Conservation (phyloP, 352 stramenopile species). For the Globisporangium uncinulatum region DNA sequence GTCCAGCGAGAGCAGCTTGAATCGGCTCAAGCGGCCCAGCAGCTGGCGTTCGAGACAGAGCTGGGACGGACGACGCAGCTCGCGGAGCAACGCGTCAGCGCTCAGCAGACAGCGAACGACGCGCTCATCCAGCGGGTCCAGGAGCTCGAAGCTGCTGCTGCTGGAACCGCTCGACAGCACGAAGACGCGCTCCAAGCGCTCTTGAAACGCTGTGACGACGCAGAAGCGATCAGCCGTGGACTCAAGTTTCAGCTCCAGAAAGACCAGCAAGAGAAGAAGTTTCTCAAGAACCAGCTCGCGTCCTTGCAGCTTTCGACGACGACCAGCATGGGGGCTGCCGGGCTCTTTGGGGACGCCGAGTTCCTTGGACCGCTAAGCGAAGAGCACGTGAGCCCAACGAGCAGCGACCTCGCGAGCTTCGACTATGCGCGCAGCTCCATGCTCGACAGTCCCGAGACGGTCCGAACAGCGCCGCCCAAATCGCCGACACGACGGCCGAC, state of each 20-base stretch:
- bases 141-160: conserved; percentile 27
- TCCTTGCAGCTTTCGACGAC: conserved; percentile 20
- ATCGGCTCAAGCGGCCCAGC: conserved; percentile 22
- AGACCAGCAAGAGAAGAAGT: conserved; percentile 74
- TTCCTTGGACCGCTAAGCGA: conserved; percentile 3
- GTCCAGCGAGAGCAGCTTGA: conserved; percentile 15
- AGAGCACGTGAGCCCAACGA: conserved; percentile 23
- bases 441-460: conserved; percentile 14
- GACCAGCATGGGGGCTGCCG: not conserved
- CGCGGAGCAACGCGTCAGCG: conserved; percentile 16
- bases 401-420: conserved; percentile 64
- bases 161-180: conserved; percentile 20
- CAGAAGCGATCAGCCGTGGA: conserved; percentile 58
- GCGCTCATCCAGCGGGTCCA: conserved; percentile 17
- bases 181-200: conserved; percentile 44
- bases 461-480: not conserved
- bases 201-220: conserved; percentile 51
- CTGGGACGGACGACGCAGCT: conserved; percentile 18
- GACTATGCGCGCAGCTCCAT: conserved; percentile 30
- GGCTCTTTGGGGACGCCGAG: conserved; percentile 17
- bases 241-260: conserved; percentile 73
- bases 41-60: conserved; percentile 24
- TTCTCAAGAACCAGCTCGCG: conserved; percentile 54
- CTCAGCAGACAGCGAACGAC: conserved; percentile 26
- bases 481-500: conserved; percentile 2